Base-by-base conservation (phyloP, 148 eudicot genomes). In the Salicornia ramosissima region DNA sequence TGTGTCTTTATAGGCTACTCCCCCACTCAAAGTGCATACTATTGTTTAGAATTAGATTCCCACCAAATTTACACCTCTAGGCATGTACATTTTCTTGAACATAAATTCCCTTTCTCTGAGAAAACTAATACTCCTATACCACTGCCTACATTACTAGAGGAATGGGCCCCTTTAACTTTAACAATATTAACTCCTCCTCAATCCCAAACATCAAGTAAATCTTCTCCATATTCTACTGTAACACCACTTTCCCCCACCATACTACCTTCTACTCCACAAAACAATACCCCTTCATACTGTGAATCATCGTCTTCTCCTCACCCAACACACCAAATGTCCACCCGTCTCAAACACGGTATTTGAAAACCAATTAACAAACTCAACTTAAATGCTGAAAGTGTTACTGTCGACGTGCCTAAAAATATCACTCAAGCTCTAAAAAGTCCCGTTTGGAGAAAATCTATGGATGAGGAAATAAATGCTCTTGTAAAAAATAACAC, bases 81-180 rank as follows among this genome's bases (percentile, higher is more conserved):
- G 0, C 74, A 71, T 46, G 67, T 60, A 0, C 34, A 31, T 2
- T 71, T 71, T 50, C 22, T 71, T 43, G 68, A 71, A 22, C 0
- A 49, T 3, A 26, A 1, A 0, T 66, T 66, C 16, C 70, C 55
- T 50, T 66, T 30, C 0, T 29, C 15, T 19, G 6, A 18, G 1
- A 12, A 2, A 18, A 19, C 11, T 19, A 1, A 30, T 1, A 6
- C 22, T 16, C 6, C 40, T 16, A 2, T 14, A 15, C 19, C 22
- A 5, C 57, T 47, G 15, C 68, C 18, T 36, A 0, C 31, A 2
- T 25, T 62, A 2, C 15, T 16, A 15, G 53, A 43, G 0, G 68
- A 24, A 24, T 65, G 53, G 15, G 2, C 14, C 51, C 14, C 51
- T 47, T 13, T 47, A 10, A 2, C 51, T 4, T 47, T 2, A 2